Evolutionary conservation across 495 filamentous ascomycete species (phyloP).

Genomic region (Antarctomyces pellizariae): DNA sequence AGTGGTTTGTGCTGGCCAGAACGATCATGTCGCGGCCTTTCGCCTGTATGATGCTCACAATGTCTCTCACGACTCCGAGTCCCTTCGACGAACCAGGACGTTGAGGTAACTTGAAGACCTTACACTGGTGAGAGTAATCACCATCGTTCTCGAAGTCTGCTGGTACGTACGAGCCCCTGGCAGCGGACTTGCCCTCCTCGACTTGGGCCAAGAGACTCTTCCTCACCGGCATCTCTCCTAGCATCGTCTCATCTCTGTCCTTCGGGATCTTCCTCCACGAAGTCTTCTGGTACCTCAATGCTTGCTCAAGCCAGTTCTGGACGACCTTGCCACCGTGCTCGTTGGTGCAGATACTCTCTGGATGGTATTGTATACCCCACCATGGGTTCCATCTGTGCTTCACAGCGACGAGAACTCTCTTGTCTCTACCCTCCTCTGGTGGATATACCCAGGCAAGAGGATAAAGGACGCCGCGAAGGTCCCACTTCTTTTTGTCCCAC

Average conservation of each 20-base stretch:
- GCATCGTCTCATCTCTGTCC: neutral
- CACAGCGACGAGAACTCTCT: conserved; percentile 54
- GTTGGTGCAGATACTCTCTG: conserved; percentile 77
- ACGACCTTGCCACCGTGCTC: conserved; percentile 41
- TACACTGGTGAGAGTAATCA: no score
- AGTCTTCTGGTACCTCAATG: conserved; percentile 26
- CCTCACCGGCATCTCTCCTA: conserved; percentile 5
- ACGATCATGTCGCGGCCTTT: no score
- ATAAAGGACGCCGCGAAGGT: no score
- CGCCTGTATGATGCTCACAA: no score
- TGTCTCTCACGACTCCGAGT: no score
- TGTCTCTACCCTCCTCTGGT: conserved; percentile 16
- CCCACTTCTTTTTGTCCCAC: conserved; percentile 13
- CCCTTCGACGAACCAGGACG: no score
- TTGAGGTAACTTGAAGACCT: no score
- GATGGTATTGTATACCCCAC: conserved; percentile 86
- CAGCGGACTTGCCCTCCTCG: no score
- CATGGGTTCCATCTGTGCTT: conserved; percentile 51
- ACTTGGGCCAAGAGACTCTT: conserved; percentile 8
- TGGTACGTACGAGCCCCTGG: no score
- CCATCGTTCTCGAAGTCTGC: no score
- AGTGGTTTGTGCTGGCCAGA: no score
- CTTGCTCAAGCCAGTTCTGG: conserved; percentile 49
- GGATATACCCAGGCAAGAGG: conserved; percentile 40
- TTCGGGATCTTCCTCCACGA: conserved; percentile 3